A percentile compares a stretch with the other conserved stretches of the same genome.
These are phyloP conservation scores for Cyberlindnera euphorbiae DNA, from an alignment of 805 yeast species.

Conservation along the genomic window DNA sequence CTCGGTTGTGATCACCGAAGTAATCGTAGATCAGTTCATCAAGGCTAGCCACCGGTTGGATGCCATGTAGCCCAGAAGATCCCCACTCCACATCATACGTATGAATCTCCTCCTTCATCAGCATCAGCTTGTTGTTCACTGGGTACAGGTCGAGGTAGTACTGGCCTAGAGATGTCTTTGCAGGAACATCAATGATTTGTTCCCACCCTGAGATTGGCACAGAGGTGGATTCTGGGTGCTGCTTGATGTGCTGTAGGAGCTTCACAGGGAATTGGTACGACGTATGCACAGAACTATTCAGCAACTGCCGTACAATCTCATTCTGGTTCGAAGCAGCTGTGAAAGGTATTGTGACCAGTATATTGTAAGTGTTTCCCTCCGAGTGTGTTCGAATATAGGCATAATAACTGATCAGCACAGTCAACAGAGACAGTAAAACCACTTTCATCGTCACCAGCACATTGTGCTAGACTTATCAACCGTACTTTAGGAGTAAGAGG, in stretches of 20 bases:
- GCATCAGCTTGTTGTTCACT: constrained; percentile 10
- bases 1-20: not conserved
- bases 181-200: constrained; percentile 10
- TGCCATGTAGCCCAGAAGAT: too few species aligned
- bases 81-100: constrained; percentile 5
- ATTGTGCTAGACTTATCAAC: too few species aligned
- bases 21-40: not conserved
- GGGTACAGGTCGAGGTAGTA: constrained; percentile 7
- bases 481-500: too few species aligned
- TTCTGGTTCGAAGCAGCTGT: constrained; percentile 1
- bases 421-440: too few species aligned
- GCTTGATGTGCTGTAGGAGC: constrained; percentile 1
- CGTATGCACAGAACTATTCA: constrained; percentile 3
- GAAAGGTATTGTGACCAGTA: constrained; percentile 10
- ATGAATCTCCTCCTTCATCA: constrained; percentile 15
- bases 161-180: constrained; percentile 19
- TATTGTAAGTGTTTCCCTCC: too few species aligned
- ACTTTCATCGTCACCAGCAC: too few species aligned
- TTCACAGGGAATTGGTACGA: constrained; percentile 10
- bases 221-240: not conserved
- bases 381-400: too few species aligned
- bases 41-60: too few species aligned
- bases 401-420: too few species aligned
- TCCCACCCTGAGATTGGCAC: constrained; percentile 18
- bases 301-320: not conserved